Base-by-base conservation (phyloP, 495 filamentous ascomycete species). In the Aspergillus ellipticus region DNA sequence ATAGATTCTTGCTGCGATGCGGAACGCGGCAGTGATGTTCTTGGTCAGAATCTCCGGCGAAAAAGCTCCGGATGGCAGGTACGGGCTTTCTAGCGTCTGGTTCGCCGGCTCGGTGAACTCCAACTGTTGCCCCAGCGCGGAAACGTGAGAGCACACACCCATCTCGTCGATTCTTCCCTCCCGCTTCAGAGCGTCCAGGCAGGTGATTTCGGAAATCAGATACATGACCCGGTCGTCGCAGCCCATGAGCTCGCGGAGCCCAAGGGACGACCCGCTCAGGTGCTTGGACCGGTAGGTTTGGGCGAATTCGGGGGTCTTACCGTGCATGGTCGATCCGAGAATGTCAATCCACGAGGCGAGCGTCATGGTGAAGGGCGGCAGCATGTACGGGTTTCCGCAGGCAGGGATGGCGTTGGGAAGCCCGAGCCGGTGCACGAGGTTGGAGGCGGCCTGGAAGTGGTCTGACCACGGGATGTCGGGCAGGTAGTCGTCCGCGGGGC, bases 201-300 rank as follows among this genome's bases (percentile, higher is more conserved):
- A 98, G 20, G 93, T 89, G 60, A 97, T 96, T 67, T 98, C 94
- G 2, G 92, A 96, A 65, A 98, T 96, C 57, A 97, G 80, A 67
- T 96, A 98, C 94, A 98, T 97, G 64, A 98, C 85, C 20, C 86
- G 84, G 74, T 98, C 94, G 54, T 98, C 94, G 70, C 94, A 98
- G 53, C 94, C 94, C 94, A 97, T 98, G 10, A 98, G 79, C 67
- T 97, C 94, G 35, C 85, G 84, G 19, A 98, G 77, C 3, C 94
- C 94, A 17, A 87, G 84, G 33, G 86, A 82, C 10, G 83, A 78
- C 1, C 81, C 74, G 53, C 80, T 85, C 11, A 96, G 80, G 66
- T 96, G 89, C 78, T 97, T 96, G 58, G 90, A 81, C 29, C 94
- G 87, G 66, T 98, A 98, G 11, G 87, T 88, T 68, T 96, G 88